Conservation (phyloP, 306 rosid species). For the Adenanthera pavonina region DNA sequence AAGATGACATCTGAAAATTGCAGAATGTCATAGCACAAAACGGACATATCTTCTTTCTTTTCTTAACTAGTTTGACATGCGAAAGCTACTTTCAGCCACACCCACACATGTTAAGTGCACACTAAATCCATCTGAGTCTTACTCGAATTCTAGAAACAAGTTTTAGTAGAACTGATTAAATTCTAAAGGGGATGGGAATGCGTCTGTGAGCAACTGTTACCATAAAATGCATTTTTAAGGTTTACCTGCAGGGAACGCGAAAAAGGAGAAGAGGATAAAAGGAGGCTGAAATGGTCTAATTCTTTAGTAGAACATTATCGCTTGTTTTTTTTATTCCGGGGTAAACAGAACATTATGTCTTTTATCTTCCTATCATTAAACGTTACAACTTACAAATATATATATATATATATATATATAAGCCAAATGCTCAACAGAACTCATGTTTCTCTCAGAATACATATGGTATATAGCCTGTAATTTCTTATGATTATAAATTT, state of each 20-base stretch:
- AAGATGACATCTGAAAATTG: slow-evolving; percentile 16
- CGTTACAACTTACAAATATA: slow-evolving; percentile 12
- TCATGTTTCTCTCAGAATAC: slow-evolving; percentile 41
- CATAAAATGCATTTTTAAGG: slow-evolving; percentile 5
- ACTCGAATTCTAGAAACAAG: not conserved
- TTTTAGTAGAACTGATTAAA: not conserved
- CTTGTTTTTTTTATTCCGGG: no score
- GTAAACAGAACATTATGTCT: slow-evolving; percentile 15
- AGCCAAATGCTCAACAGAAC: slow-evolving; percentile 46
- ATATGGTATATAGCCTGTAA: slow-evolving; percentile 53
- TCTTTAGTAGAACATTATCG: slow-evolving; percentile 29
- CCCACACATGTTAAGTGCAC: not conserved
- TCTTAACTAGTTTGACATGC: not conserved
- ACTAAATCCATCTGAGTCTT: slow-evolving; percentile 15
- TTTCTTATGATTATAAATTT: slow-evolving; percentile 47
- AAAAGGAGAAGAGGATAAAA: not conserved
- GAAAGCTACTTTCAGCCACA: not conserved
- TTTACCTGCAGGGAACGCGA: slow-evolving; percentile 22
- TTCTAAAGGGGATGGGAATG: slow-evolving; percentile 7
- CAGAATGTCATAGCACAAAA: not conserved
- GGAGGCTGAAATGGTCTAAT: slow-evolving; percentile 35
- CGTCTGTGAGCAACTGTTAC: not conserved
- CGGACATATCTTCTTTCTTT: not conserved
- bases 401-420: slow-evolving; percentile 18
- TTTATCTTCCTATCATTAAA: slow-evolving; percentile 40